Conservation (phyloP, 441 rosid genomes). For the Sinapis alba region DNA sequence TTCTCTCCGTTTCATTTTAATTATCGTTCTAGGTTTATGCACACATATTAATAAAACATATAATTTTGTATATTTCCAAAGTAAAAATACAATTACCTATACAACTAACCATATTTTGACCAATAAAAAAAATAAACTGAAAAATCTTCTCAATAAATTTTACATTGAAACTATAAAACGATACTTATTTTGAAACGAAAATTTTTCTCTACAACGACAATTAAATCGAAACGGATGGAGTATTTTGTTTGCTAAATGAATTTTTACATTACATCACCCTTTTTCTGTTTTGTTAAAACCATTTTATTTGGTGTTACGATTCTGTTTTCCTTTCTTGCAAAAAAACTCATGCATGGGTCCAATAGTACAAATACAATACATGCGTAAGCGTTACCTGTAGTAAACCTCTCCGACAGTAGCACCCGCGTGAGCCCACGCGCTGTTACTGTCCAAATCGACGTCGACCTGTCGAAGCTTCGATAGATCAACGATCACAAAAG, state of each 20-base stretch:
- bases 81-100: no score
- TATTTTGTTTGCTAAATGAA: not conserved
- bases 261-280: not conserved
- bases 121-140: no score
- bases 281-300: not conserved
- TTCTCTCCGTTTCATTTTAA: no score
- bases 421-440: constrained; percentile 56
- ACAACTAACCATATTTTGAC: no score
- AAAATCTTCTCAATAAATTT: no score
- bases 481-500: constrained; percentile 47
- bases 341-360: not conserved
- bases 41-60: no score
- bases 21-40: no score
- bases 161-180: no score
- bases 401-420: constrained; percentile 55
- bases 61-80: no score
- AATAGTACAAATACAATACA: not conserved
- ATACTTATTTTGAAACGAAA: no score
- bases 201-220: no score
- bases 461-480: constrained; percentile 40
- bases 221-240: no score
- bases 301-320: not conserved
- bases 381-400: constrained; percentile 34
- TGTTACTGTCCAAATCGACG: constrained; percentile 40
- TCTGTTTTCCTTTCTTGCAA: not conserved